Percentiles rank a stretch among this genome's conserved stretches.
phyloP scores from a whole-genome alignment of 2,329 filamentous ascomycete genomes.

The Botrytis porri region DNA sequence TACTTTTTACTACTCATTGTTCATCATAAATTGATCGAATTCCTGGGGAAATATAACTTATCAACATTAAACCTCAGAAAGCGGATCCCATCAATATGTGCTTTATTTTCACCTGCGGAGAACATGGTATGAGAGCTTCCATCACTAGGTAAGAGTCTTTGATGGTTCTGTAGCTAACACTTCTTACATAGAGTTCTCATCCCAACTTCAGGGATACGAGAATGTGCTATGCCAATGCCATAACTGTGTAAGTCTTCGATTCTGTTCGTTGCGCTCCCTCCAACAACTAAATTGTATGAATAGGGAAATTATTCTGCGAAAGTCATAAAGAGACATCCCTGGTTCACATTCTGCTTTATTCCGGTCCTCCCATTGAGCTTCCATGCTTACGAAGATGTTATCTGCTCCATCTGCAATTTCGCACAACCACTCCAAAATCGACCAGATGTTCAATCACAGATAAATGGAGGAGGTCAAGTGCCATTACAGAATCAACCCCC shows the following conservation, averaged over 20 bases:
- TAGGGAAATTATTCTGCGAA: conserved; percentile 58
- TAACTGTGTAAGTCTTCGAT: conserved; percentile 49
- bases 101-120: conserved; percentile 33
- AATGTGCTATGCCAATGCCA: conserved; percentile 60
- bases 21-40: conserved; percentile 5
- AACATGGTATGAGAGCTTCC: conserved; percentile 34
- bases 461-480: conserved; percentile 31
- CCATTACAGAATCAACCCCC: conserved; percentile 29
- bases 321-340: conserved; percentile 63
- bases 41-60: neutral
- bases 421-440: conserved; percentile 58
- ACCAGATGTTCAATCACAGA: conserved; percentile 35
- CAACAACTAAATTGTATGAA: neutral
- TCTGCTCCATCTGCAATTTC: conserved; percentile 75
- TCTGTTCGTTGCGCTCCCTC: neutral
- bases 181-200: conserved; percentile 35
- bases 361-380: conserved; percentile 70
- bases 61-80: conserved; percentile 11
- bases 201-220: conserved; percentile 52
- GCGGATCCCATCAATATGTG: conserved; percentile 19
- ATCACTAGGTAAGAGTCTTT: neutral
- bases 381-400: conserved; percentile 65
- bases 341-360: conserved; percentile 79
- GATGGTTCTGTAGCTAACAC: conserved; percentile 22
- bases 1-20: neutral